phyloP scores from a whole-genome alignment of 108 stramenopile genomes.

The Cylindrotheca closterium region DNA sequence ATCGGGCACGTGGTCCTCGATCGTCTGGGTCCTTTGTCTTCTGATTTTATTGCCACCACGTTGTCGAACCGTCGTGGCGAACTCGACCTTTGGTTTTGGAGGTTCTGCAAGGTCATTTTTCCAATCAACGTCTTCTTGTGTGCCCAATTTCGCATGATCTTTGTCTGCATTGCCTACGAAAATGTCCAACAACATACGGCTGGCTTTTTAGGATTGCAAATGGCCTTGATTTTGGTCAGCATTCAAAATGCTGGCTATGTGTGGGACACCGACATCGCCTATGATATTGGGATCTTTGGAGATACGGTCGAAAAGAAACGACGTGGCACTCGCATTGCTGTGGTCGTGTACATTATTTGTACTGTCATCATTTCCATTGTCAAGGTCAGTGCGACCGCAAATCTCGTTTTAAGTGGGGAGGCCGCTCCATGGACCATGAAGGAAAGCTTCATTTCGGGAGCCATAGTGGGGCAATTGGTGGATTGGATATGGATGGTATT shows the following conservation, averaged over 20 bases:
- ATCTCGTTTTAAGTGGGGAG: background rate
- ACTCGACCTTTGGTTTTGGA: slow-evolving; percentile 9
- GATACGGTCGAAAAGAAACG: no score
- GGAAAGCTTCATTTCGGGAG: background rate
- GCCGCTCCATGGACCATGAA: background rate
- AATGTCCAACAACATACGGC: slow-evolving; percentile 1
- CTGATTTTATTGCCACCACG: no score
- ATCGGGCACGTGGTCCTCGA: no score
- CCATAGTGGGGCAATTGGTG: slow-evolving; percentile 5
- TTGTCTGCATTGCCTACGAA: slow-evolving; percentile 21
- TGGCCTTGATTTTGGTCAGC: slow-evolving; percentile 7
- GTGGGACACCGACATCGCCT: background rate
- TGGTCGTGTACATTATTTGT: slow-evolving; percentile 1
- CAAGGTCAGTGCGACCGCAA: slow-evolving; percentile 2
- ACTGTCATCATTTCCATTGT: background rate
- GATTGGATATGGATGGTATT: slow-evolving; percentile 29
- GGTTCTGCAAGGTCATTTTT: background rate
- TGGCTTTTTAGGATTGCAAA: slow-evolving; percentile 20
- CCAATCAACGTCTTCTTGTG: slow-evolving; percentile 12
- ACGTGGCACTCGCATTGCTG: background rate
- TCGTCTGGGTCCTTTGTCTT: no score
- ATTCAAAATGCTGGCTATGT: slow-evolving; percentile 6
- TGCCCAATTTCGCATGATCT: slow-evolving; percentile 24
- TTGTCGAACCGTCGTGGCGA: slow-evolving; percentile 15
- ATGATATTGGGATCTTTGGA: background rate